Evolutionary conservation across 2,329 filamentous ascomycete genomes (phyloP).

Genomic region (Botrytis pseudocinerea): DNA sequence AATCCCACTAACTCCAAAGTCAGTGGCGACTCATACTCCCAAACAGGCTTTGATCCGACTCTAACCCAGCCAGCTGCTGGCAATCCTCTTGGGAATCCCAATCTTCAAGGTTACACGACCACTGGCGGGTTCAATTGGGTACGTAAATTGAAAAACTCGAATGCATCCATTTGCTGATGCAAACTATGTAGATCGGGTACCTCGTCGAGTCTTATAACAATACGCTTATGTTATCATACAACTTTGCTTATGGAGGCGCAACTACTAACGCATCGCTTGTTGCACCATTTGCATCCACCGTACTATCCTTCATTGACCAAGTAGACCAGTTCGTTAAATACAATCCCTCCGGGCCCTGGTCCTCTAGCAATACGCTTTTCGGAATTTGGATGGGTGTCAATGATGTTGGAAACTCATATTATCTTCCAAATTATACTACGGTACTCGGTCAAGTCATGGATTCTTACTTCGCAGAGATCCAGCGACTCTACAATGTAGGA

Average conservation of each 20-base stretch:
- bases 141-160: background rate
- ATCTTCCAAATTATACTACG: background rate
- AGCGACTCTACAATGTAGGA: background rate
- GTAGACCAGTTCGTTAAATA: background rate
- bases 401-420: conserved; percentile 11
- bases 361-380: background rate
- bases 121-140: conserved; percentile 40
- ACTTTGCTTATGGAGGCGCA: background rate
- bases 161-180: background rate
- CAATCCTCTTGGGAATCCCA: conserved; percentile 41
- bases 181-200: background rate
- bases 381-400: conserved; percentile 10
- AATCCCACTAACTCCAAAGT: background rate
- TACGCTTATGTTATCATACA: conserved; percentile 1
- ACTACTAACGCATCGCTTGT: conserved; percentile 10
- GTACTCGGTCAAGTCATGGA: background rate
- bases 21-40: conserved; percentile 42
- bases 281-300: background rate
- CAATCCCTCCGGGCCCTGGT: conserved; percentile 4
- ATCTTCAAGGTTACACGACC: conserved; percentile 40
- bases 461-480: background rate
- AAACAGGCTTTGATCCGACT: conserved; percentile 40
- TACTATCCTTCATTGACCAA: conserved; percentile 4
- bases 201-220: background rate
- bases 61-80: conserved; percentile 33